These are phyloP conservation scores for Omphalotus guepiniiformis DNA, from an alignment of 768 basidiomycete genomes.

Conservation along the genomic window DNA sequence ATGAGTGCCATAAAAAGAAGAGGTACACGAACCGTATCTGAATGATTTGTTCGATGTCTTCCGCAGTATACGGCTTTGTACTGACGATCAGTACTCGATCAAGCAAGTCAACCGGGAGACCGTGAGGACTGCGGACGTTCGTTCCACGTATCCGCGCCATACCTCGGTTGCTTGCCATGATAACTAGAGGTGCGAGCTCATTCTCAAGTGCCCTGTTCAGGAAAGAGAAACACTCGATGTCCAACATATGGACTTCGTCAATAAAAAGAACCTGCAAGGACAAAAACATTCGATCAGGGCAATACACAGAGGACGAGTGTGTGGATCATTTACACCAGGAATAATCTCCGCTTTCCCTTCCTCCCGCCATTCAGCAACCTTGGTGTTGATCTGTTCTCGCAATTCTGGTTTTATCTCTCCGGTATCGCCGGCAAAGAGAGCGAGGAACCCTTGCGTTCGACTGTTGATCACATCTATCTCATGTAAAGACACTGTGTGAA, in stretches of 20 bases:
- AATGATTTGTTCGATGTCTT: conserved; percentile 89
- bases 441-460: conserved; percentile 96
- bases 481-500: conserved; percentile 95
- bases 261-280: conserved; percentile 84
- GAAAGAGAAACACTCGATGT: conserved; percentile 99
- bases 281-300: neutral
- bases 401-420: conserved; percentile 98
- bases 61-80: conserved; percentile 78
- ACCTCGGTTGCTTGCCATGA: conserved; percentile 97
- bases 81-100: conserved; percentile 96
- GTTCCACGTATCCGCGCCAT: conserved; percentile 95
- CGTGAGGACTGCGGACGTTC: conserved; percentile 91
- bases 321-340: conserved; percentile 77
- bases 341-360: conserved; percentile 98
- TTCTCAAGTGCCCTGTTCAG: conserved; percentile 93
- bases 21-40: conserved; percentile 82
- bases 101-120: conserved; percentile 89
- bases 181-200: conserved; percentile 90
- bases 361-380: conserved; percentile 96
- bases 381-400: conserved; percentile 93
- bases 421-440: conserved; percentile 92
- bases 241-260: conserved; percentile 99
- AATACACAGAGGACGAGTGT: too few species aligned
- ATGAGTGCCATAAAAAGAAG: neutral
- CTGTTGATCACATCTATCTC: conserved; percentile 99